These are phyloP conservation scores for Rhizopus microsporus DNA, from an alignment of 371 early-diverging fungal species.

Conservation along the genomic window DNA sequence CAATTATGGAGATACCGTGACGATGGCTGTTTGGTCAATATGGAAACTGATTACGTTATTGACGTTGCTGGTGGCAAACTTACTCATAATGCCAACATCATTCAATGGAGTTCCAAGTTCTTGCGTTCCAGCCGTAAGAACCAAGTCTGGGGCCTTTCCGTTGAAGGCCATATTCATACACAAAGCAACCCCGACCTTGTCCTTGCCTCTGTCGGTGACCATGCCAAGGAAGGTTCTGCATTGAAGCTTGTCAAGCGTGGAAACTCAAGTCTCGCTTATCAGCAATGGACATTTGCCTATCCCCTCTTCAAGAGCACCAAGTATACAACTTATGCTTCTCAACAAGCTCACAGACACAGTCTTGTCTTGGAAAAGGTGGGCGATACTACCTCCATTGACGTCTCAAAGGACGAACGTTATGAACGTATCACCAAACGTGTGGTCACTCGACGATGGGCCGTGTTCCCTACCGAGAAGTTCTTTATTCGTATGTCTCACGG, in stretches of 20 bases:
- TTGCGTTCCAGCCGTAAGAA: slow-evolving; percentile 41
- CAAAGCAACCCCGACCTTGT: slow-evolving; percentile 36
- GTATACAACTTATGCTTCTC: slow-evolving; percentile 19
- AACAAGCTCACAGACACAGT: slow-evolving; percentile 18
- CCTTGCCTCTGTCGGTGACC: slow-evolving; percentile 23
- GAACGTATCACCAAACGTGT: slow-evolving; percentile 34
- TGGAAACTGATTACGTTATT: slow-evolving; percentile 55
- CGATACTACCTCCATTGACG: slow-evolving; percentile 20
- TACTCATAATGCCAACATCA: slow-evolving; percentile 28
- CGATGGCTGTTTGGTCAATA: slow-evolving; percentile 54
- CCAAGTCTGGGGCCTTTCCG: slow-evolving; percentile 49
- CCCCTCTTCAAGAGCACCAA: slow-evolving; percentile 35
- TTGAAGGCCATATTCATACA: slow-evolving; percentile 48
- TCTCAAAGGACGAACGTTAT: slow-evolving; percentile 30
- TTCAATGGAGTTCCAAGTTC: slow-evolving; percentile 42
- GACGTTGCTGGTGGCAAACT: slow-evolving; percentile 55
- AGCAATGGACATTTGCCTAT: slow-evolving; percentile 45
- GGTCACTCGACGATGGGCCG: slow-evolving; percentile 45
- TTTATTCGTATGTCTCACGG: slow-evolving; percentile 41
- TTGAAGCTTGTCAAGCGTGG: slow-evolving; percentile 36
- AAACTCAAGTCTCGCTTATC: slow-evolving; percentile 22
- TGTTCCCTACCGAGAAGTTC: slow-evolving; percentile 42
- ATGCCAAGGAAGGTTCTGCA: slow-evolving; percentile 27
- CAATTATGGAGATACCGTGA: slow-evolving; percentile 62
- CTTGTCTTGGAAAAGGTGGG: slow-evolving; percentile 15